Percentiles rank a stretch among this genome's conserved stretches.
Evolutionary conservation across 129 eudicot genomes (phyloP).

Genomic region (Centrapalus pauciflorus): DNA sequence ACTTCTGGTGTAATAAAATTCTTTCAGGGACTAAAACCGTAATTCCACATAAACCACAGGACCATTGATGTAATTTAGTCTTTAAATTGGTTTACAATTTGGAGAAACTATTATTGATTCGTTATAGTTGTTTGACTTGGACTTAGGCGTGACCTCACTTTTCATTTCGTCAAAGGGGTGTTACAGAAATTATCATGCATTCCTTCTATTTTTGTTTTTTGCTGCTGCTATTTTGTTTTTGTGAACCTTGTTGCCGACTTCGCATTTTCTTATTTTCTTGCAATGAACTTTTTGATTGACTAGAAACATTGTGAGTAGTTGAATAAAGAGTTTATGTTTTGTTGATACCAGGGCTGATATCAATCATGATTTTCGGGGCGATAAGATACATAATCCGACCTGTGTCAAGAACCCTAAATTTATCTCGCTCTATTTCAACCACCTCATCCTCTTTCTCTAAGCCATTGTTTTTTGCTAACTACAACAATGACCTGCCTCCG

Average conservation of each 20-base stretch:
- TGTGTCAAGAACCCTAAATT: conserved; percentile 40
- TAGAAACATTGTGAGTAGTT: not conserved
- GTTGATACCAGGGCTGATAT: not conserved
- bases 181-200: no score
- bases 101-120: no score
- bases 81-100: no score
- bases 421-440: conserved; percentile 24
- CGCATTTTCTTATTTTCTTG: not conserved
- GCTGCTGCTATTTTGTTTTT: not conserved
- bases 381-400: conserved; percentile 73
- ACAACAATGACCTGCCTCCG: conserved; percentile 28
- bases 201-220: no score
- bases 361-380: conserved; percentile 59
- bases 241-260: no score
- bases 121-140: no score
- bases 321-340: not conserved
- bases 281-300: not conserved
- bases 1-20: no score
- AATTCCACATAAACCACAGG: no score
- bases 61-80: no score
- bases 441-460: conserved; percentile 30
- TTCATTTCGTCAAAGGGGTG: no score
- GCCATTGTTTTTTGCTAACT: conserved; percentile 18
- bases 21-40: no score
- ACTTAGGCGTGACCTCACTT: no score